Evolutionary conservation across 352 stramenopile species (phyloP).

Genomic region (Elongisporangium anandrum): DNA sequence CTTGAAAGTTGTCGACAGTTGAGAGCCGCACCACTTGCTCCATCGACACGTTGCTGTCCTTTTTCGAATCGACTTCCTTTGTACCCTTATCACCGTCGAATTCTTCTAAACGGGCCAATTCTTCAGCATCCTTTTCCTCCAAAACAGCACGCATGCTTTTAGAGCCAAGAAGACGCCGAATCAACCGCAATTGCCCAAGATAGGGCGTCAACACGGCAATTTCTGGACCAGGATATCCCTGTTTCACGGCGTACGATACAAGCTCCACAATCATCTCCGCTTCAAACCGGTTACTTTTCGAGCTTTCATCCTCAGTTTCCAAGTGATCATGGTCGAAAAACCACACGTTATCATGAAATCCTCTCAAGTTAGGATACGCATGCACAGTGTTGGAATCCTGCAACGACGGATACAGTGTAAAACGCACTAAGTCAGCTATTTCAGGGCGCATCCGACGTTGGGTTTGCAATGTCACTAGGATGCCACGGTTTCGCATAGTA

Average conservation of each 20-base stretch:
- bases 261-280: not conserved
- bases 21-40: slow-evolving; percentile 29
- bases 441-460: slow-evolving; percentile 79
- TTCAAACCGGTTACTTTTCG: not conserved
- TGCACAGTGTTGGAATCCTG: not conserved
- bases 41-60: not conserved
- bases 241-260: slow-evolving; percentile 63
- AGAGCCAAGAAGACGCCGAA: slow-evolving; percentile 33
- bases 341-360: not conserved
- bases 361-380: not conserved
- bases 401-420: not conserved
- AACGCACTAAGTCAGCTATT: slow-evolving; percentile 72
- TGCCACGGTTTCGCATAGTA: slow-evolving; percentile 1
- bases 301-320: not conserved
- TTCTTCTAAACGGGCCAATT: not conserved
- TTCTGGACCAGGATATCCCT: slow-evolving; percentile 55
- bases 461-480: slow-evolving; percentile 49
- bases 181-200: slow-evolving; percentile 65
- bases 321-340: not conserved
- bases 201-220: slow-evolving; percentile 84
- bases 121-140: not conserved
- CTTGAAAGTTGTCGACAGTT: slow-evolving; percentile 76
- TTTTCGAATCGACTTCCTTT: not conserved
- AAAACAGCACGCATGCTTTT: not conserved
- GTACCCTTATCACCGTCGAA: not conserved